Evolutionary conservation across 345 rosid species (phyloP), one percentile per base, ranked within the genome.

Genomic region (Euphorbia tirucalli): DNA sequence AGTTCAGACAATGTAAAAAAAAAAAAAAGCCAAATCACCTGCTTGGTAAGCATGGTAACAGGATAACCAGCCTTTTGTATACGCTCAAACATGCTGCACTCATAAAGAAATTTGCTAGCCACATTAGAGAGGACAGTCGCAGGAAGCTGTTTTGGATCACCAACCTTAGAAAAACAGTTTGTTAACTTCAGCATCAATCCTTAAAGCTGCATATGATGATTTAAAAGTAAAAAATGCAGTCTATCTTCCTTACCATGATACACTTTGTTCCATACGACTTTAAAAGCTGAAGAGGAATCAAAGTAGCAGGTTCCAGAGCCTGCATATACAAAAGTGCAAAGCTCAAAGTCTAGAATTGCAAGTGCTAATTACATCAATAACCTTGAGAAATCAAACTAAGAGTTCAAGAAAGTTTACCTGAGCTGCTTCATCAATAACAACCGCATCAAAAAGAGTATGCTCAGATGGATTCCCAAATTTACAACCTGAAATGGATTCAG

Each of bases 11-110:
- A 49, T 25, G 13, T 8, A 49, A 68, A 54, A 13, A 28, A 35
- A 49, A 68, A 54, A 13, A 39, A 18, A 62, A 62, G 44, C 48
- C 39, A 5, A 7, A 4, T 57, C 71, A 92, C 99, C 96, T 94
- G 99, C 67, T 89, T 86, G 50, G 97, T 92, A 80, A 94, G 97
- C 97, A 94, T 92, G 62, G 86, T 82, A 75, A 94, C 96, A 74
- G 93, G 92, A 81, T 90, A 84, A 57, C 97, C 97, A 71, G 97
- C 99, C 78, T 84, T 89, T 79, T 94, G 99, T 70, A 94, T 75
- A 46, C 99, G 97, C 84, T 94, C 99, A 84, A 94, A 94, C 99
- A 94, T 94, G 86, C 99, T 94, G 84, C 99, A 94, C 52, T 89
- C 88, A 61, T 82, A 94, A 54, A 83, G 79, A 80, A 81, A 92